Base-by-base conservation (phyloP, 805 yeast genomes). In the Wickerhamomyces canadensis region DNA sequence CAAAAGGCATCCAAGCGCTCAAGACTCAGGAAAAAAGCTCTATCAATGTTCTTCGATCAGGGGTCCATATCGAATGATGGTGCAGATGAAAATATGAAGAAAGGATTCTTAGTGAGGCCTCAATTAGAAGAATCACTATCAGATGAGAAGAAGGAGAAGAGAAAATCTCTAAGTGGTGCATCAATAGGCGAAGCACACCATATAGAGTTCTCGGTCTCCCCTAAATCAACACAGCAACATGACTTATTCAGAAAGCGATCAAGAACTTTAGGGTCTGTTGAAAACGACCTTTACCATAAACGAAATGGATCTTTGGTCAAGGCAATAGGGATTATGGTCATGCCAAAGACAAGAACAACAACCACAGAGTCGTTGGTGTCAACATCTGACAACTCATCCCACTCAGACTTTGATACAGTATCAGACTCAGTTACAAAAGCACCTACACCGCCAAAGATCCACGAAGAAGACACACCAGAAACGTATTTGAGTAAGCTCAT, bases 261-360 rank as follows among this genome's bases (percentile, higher is more conserved):
- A 5, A 47, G 44, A 16, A 54, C 59, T 0, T 28, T 53, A 19
- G 58, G 58, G 1, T 49, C 57, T 1, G 32, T 49, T 6, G 59
- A 54, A 12, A 41, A 47, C 23, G 53, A 48, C 15, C 34, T 47
- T 1, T 48, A 49, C 31, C 52, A 61, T 8, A 60, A 57, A 29
- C 47, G 67, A 45, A 63, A 63, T 36, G 56, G 60, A 7, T 62
- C 68, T 0, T 42, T 66, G 10, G 69, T 61, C 2, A 63, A 56
- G 37, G 58, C 68, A 0, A 38, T 66, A 15, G 64, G 64, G 27
- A 62, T 56, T 42, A 51, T 65, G 41, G 63, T 64, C 2, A 52
- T 59, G 45, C 28, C 60, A 34, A 54, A 60, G 36, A 54, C 60
- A 6, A 41, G 56, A 23, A 50, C 55, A 12, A 16, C 34, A n/a